A percentile compares a stretch with the other conserved stretches of the same genome.
phyloP scores from a whole-genome alignment of 2,329 filamentous ascomycete species.

The Niveomyces coronatus region DNA sequence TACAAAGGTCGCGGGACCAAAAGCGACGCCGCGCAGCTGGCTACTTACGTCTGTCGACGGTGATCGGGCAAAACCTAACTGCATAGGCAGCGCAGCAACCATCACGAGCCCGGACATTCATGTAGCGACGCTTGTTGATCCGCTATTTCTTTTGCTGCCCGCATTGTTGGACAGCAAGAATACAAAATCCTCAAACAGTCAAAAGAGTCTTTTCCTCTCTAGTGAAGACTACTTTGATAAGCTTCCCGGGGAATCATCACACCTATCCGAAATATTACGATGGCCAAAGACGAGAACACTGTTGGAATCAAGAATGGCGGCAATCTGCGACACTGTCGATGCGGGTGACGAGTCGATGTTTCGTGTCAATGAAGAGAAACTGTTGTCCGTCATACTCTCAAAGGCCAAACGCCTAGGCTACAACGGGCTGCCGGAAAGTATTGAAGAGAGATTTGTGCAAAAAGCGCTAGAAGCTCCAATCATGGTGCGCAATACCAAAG shows the following conservation, averaged over 20 bases:
- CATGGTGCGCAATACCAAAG: slow-evolving; percentile 48
- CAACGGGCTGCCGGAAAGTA: slow-evolving; percentile 58
- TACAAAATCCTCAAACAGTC: slow-evolving; percentile 31
- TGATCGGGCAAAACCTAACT: slow-evolving; percentile 7
- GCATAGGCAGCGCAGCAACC: slow-evolving; percentile 31
- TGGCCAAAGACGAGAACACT: slow-evolving; percentile 35
- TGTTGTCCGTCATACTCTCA: slow-evolving; percentile 51
- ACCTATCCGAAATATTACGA: slow-evolving; percentile 48
- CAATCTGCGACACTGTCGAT: slow-evolving; percentile 72
- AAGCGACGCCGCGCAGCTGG: slow-evolving; percentile 50
- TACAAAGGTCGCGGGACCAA: slow-evolving; percentile 44
- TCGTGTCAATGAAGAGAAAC: slow-evolving; percentile 62
- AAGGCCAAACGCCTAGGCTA: slow-evolving; percentile 65
- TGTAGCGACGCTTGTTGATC: slow-evolving; percentile 74
- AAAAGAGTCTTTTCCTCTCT: slow-evolving; percentile 55
- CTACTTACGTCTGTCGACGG: slow-evolving; percentile 34
- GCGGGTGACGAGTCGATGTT: slow-evolving; percentile 81
- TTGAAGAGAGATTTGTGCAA: slow-evolving; percentile 78
- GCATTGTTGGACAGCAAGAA: slow-evolving; percentile 42
- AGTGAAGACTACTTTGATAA: slow-evolving; percentile 63
- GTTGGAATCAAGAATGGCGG: slow-evolving; percentile 56
- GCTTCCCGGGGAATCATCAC: slow-evolving; percentile 42
- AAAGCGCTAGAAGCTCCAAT: slow-evolving; percentile 69
- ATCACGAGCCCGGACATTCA: slow-evolving; percentile 64
- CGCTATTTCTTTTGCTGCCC: slow-evolving; percentile 74